phyloP scores from a whole-genome alignment of 2,329 filamentous ascomycete species.

The Polytolypa hystricis region DNA sequence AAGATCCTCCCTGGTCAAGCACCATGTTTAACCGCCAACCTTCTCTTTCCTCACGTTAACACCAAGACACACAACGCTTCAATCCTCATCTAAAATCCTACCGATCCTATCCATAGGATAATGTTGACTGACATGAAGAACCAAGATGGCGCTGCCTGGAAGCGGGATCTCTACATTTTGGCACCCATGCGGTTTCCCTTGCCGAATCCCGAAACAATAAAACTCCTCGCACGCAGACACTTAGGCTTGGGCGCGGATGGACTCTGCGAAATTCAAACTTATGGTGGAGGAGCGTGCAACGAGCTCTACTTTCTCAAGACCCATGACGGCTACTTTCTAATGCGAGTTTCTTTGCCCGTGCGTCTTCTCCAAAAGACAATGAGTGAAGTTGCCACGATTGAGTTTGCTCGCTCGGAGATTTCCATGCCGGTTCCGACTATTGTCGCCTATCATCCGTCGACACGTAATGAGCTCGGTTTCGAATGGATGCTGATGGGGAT shows the following conservation, averaged over 20 bases:
- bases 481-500: slow-evolving; percentile 20
- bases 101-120: too few species aligned
- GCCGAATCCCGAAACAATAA: background rate
- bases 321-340: slow-evolving; percentile 12
- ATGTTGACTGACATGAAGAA: too few species aligned
- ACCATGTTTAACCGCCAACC: too few species aligned
- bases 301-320: slow-evolving; percentile 10
- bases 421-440: slow-evolving; percentile 14
- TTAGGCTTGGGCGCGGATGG: background rate
- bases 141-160: too few species aligned
- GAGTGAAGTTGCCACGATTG: slow-evolving; percentile 16
- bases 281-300: slow-evolving; percentile 11
- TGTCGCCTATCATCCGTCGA: slow-evolving; percentile 7
- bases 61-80: too few species aligned
- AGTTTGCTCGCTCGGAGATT: slow-evolving; percentile 13
- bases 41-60: too few species aligned
- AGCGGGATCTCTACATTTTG: too few species aligned
- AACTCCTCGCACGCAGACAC: background rate
- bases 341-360: slow-evolving; percentile 16
- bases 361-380: slow-evolving; percentile 13
- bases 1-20: too few species aligned
- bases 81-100: too few species aligned
- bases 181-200: too few species aligned
- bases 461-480: slow-evolving; percentile 13
- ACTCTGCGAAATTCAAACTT: slow-evolving; percentile 5